Evolutionary conservation across 257 asterid genomes (phyloP), one percentile per base, ranked within the genome.

Genomic region (Catharanthus roseus): DNA sequence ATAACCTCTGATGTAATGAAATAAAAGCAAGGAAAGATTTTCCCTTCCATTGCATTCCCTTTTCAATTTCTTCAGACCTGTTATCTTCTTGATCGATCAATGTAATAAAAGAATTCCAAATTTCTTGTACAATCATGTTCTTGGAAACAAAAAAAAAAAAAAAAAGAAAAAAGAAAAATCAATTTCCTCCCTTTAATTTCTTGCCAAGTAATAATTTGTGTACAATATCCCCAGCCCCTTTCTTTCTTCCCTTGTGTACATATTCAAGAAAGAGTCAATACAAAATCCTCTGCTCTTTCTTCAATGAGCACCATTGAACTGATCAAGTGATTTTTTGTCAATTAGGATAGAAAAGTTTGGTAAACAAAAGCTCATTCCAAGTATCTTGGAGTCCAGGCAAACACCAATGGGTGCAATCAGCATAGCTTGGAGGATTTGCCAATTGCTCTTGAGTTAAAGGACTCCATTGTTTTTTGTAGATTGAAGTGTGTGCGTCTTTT

Each of bases 321-420:
- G 34, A 33, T 34, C n/a, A n/a, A 47, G 12, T 44, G 8, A 38
- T 38, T 38, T 38, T 26, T 1, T 49, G 10, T 78, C 47, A 3
- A 88, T 38, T 38, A 26, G 90, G 95, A 70, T 82, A 83, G 60
- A 88, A 88, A 39, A 88, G 89, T 77, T 90, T 88, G 23, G 95
- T 69, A 16, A 83, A 92, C 54, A 92, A 45, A 11, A 90, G 84
- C 78, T 90, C 88, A 42, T 88, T 92, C 98, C 98, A 92, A 55
- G 86, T 85, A 54, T 92, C 97, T 39, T 83, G 96, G 39, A 92
- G 73, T 15, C 97, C 97, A 0, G 97, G 96, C 47, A 90, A 71
- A 57, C 98, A 92, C 98, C 98, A 92, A 41, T 92, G 98, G 4
- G 87, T 81, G 82, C 98, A 92, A 63, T 92, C 96, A 0, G 98